Evolutionary conservation across 306 rosid genomes (phyloP).

Genomic region (Casuarina equisetifolia): DNA sequence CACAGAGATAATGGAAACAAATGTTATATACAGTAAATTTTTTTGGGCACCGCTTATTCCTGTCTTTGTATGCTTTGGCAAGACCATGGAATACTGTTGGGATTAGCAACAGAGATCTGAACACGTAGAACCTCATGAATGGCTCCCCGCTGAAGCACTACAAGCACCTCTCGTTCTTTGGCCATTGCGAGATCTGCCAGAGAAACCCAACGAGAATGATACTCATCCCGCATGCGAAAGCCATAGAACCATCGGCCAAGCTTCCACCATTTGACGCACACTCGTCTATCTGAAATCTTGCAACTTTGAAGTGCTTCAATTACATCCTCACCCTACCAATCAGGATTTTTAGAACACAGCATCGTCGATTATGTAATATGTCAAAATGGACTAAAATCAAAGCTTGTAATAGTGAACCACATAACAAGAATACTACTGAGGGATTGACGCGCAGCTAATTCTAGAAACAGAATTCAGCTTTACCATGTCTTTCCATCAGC

Average conservation of each 20-base stretch:
- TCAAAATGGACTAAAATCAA: slow-evolving; percentile 4
- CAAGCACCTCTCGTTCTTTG: slow-evolving; percentile 51
- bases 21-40: neutral
- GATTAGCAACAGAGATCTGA: slow-evolving; percentile 53
- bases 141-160: slow-evolving; percentile 78
- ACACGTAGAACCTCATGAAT: slow-evolving; percentile 74
- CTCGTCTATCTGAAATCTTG: slow-evolving; percentile 53
- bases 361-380: neutral
- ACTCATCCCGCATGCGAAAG: slow-evolving; percentile 72
- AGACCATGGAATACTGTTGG: slow-evolving; percentile 31
- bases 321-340: slow-evolving; percentile 51
- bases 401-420: neutral
- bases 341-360: slow-evolving; percentile 18
- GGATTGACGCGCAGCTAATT: neutral
- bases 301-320: slow-evolving; percentile 42
- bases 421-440: neutral
- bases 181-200: slow-evolving; percentile 43
- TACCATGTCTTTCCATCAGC: neutral
- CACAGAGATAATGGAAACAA: neutral
- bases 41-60: neutral
- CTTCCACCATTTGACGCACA: slow-evolving; percentile 82
- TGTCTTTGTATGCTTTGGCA: slow-evolving; percentile 13
- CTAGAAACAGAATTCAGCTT: slow-evolving; percentile 1
- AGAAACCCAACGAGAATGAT: slow-evolving; percentile 46
- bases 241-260: slow-evolving; percentile 89